Percentiles rank a stretch among this genome's conserved stretches.
phyloP scores from a whole-genome alignment of 192 early-diverging fungal genomes.

The Gaertneriomyces semiglobifer region DNA sequence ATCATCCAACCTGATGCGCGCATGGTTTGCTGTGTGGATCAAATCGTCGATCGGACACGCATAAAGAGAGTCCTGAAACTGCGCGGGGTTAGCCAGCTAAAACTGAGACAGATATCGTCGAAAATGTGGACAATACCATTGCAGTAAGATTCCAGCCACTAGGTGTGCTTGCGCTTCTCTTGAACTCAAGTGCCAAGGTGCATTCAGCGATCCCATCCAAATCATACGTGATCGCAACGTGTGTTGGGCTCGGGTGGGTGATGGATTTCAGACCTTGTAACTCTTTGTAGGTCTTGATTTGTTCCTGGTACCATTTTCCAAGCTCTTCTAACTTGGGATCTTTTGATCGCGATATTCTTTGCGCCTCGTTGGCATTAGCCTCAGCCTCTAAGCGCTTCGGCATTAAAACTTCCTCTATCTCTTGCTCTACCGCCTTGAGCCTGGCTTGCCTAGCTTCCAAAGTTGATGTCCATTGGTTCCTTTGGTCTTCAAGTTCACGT shows the following conservation, averaged over 20 bases:
- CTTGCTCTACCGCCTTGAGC: not conserved
- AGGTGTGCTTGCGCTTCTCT: not conserved
- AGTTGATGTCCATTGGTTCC: constrained; percentile 2
- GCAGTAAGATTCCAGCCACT: constrained; percentile 22
- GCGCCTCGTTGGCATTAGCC: constrained; percentile 19
- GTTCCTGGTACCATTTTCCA: constrained; percentile 27
- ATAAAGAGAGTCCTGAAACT: constrained; percentile 17
- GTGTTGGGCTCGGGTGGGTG: constrained; percentile 19
- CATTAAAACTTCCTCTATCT: not conserved
- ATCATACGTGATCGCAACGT: constrained; percentile 29
- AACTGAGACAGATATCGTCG: not conserved
- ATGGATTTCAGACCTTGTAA: constrained; percentile 18
- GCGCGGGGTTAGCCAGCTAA: not conserved
- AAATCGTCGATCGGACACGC: constrained; percentile 19
- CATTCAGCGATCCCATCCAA: constrained; percentile 5
- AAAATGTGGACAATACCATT: constrained; percentile 19
- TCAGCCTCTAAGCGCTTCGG: constrained; percentile 14
- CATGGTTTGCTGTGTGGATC: constrained; percentile 12
- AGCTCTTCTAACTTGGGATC: constrained; percentile 34
- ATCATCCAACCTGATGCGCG: constrained; percentile 7
- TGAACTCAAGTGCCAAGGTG: constrained; percentile 12
- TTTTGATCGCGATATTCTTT: constrained; percentile 13
- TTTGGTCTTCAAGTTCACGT: constrained; percentile 8
- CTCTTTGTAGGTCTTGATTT: constrained; percentile 10
- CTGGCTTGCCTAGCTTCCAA: constrained; percentile 11